These are phyloP conservation scores for Platanthera guangdongensis DNA, from an alignment of 106 monocot genomes.

Conservation along the genomic window DNA sequence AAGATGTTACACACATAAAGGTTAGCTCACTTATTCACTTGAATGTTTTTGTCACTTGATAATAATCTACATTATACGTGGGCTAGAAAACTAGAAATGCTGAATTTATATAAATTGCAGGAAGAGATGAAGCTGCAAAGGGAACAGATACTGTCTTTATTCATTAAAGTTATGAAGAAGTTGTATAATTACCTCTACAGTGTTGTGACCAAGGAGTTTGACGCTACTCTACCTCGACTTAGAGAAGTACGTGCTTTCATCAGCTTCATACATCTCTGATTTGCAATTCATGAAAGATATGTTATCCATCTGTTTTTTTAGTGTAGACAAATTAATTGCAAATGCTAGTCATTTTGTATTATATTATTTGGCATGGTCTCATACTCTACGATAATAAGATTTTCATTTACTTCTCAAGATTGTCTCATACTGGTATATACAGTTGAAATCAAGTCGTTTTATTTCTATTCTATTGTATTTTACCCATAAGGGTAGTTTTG, in stretches of 20 bases:
- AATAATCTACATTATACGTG: background rate
- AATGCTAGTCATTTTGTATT: background rate
- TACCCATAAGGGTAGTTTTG: too few species aligned
- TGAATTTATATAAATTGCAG: constrained; percentile 28
- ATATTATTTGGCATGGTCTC: background rate
- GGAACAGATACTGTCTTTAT: constrained; percentile 56
- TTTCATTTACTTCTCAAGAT: background rate
- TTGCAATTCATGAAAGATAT: background rate
- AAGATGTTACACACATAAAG: constrained; percentile 59
- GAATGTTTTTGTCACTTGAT: background rate
- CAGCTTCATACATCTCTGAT: background rate
- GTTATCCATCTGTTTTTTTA: background rate
- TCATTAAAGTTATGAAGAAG: constrained; percentile 73
- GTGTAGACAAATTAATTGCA: background rate
- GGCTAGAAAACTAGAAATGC: background rate
- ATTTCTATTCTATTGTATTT: too few species aligned
- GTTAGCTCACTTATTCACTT: constrained; percentile 20
- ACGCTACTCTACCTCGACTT: constrained; percentile 50
- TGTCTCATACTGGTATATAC: background rate
- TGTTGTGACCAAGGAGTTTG: constrained; percentile 43
- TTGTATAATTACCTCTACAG: constrained; percentile 59
- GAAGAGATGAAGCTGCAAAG: constrained; percentile 61
- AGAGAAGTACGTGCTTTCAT: constrained; percentile 44
- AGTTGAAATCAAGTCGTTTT: too few species aligned
- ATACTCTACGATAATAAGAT: background rate